phyloP scores from a whole-genome alignment of 2,329 filamentous ascomycete species.

The Sporothrix variecibatus region DNA sequence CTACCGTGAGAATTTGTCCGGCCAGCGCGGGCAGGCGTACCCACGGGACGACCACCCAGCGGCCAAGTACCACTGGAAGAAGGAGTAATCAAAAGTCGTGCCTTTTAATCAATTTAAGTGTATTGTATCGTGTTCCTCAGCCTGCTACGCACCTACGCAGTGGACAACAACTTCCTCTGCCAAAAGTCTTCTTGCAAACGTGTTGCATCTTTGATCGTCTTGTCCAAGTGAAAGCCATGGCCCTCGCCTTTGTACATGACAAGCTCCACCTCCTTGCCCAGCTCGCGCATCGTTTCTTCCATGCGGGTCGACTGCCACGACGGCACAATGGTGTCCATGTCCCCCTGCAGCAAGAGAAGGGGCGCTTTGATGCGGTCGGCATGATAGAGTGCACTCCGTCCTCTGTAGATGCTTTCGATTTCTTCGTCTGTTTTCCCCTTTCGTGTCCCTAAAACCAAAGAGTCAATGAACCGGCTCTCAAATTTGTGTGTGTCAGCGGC shows the following conservation, averaged over 20 bases:
- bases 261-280: not conserved
- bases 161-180: not conserved
- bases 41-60: slow-evolving; percentile 12
- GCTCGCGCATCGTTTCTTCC: not conserved
- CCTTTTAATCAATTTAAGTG: too few species aligned
- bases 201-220: not conserved
- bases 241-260: not conserved
- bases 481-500: slow-evolving; percentile 6
- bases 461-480: slow-evolving; percentile 5
- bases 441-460: not conserved
- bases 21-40: not conserved
- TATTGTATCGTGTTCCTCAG: too few species aligned
- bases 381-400: not conserved
- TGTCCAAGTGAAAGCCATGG: not conserved
- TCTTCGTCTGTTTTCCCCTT: not conserved
- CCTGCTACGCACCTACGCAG: not conserved
- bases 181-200: not conserved
- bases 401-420: not conserved
- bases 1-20: slow-evolving; percentile 18
- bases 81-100: not conserved
- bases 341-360: not conserved
- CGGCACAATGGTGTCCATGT: not conserved
- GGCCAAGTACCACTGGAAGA: slow-evolving; percentile 17
- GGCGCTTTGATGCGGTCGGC: not conserved
- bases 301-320: not conserved